Evolutionary conservation across 352 stramenopile species (phyloP), one percentile per base, ranked within the genome.

Genomic region (Phytophthora syringae): DNA sequence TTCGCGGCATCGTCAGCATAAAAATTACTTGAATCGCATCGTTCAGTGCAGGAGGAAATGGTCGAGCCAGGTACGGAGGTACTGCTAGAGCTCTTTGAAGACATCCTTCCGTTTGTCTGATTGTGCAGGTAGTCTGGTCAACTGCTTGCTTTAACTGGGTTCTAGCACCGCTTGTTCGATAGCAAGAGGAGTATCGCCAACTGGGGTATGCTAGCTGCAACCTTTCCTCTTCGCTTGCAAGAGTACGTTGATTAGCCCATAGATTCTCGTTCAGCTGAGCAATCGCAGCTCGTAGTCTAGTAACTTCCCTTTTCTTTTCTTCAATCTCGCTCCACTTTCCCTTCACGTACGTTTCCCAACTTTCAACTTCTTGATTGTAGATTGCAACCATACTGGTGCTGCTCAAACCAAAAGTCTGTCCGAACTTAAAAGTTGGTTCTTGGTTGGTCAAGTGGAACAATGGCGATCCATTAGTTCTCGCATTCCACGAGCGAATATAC

Each of bases 381-480:
- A 60, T 11, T 2, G 7, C 7, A 11, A 53, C 13, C 42, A 79
- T 67, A 7, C 12, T 34, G 9, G 43, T 37, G 27, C 64, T 65
- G 7, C 11, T 52, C 1, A 51, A 20, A 27, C 68, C 72, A 64
- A 69, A 81, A 15, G 10, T 45, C 3, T 37, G 43, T 1, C 18
- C 77, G 52, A 88, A 86, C 1, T 75, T 48, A 22, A 77, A 63
- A 1, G 79, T 86, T n/a, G 72, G 58, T 9, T 20, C 48, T n/a
- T 77, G 65, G 12, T 84, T 49, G 13, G 20, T 79, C 47, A 81
- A 64, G 45, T 86, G 67, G 30, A 88, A 88, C 3, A 88, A n/a
- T 15, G 72, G 52, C 0, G n/a, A 3, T 13, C 53, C 32, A 20
- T 7, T 21, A 3, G 45, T 53, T 7, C 13, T 36, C 3, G 60